These are phyloP conservation scores for Fusarium xylarioides DNA, from an alignment of 2,329 filamentous ascomycete genomes.

Conservation along the genomic window DNA sequence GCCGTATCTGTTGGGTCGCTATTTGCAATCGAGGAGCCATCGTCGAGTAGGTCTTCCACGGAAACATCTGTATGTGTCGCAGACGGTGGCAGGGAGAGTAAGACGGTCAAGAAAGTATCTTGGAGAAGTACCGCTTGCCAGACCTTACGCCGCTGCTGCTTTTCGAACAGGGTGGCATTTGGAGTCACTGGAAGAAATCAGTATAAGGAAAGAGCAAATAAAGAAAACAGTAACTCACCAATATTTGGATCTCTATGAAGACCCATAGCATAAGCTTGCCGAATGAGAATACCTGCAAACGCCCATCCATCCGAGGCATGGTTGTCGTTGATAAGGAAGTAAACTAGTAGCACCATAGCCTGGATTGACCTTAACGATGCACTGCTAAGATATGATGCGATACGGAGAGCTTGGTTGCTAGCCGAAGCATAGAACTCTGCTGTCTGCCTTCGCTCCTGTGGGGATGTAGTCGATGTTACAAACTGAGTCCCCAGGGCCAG, in stretches of 20 bases:
- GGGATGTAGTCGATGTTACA: conserved; percentile 63
- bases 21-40: conserved; percentile 64
- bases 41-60: conserved; percentile 76
- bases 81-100: conserved; percentile 79
- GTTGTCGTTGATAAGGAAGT: conserved; percentile 88
- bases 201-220: conserved; percentile 22
- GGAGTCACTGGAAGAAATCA: conserved; percentile 61
- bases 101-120: conserved; percentile 82
- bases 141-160: conserved; percentile 80
- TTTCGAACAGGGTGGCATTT: conserved; percentile 73
- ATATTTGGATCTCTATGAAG: conserved; percentile 82
- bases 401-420: conserved; percentile 78
- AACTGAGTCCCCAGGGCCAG: conserved; percentile 83
- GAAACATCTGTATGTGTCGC: conserved; percentile 82
- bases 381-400: conserved; percentile 80
- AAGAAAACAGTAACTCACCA: conserved; percentile 50
- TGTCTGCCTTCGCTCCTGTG: conserved; percentile 74
- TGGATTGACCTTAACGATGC: conserved; percentile 78
- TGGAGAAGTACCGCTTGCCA: conserved; percentile 86
- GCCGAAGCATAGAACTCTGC: conserved; percentile 85
- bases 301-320: conserved; percentile 85
- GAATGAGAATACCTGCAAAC: conserved; percentile 79
- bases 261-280: conserved; percentile 84
- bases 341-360: conserved; percentile 81
- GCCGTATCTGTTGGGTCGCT: conserved; percentile 72